Evolutionary conservation across 139 green algal species (phyloP).

Genomic region (Chlamydomonas applanata): DNA sequence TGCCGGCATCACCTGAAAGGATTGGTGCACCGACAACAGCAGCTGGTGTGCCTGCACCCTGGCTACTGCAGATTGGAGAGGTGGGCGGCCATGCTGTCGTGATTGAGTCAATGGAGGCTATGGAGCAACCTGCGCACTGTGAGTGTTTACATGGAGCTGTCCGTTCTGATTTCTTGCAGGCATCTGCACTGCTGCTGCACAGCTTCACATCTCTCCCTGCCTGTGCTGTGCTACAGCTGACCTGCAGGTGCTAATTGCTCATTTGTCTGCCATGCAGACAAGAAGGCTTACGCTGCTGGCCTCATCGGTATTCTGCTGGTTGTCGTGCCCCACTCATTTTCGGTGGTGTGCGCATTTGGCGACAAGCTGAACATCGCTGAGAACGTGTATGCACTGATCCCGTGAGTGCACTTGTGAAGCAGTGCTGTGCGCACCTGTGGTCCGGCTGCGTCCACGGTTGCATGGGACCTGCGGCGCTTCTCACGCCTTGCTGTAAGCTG

Average conservation of each 20-base stretch:
- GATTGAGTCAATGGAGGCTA: conserved; percentile 16
- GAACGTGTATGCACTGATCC: no score
- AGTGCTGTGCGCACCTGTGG: no score
- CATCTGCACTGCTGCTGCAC: not conserved
- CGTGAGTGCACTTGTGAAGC: no score
- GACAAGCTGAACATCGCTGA: not conserved
- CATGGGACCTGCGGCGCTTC: no score
- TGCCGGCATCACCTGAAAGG: no score
- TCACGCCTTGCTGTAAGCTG: no score
- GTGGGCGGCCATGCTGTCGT: conserved; percentile 1
- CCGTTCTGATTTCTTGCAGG: not conserved
- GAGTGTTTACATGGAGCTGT: not conserved
- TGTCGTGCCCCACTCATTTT: not conserved
- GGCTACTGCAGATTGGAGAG: not conserved
- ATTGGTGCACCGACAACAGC: no score
- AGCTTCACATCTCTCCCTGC: not conserved
- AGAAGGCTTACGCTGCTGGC: not conserved
- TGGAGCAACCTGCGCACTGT: conserved; percentile 11
- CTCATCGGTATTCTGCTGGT: not conserved
- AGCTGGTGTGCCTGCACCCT: no score
- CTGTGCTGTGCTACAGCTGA: not conserved
- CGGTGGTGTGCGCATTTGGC: not conserved
- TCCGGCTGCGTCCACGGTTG: no score
- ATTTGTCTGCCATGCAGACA: not conserved
- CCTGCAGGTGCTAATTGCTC: not conserved